These are phyloP conservation scores for Diplocarpon mali DNA, from an alignment of 2,329 filamentous ascomycete genomes.

Conservation along the genomic window DNA sequence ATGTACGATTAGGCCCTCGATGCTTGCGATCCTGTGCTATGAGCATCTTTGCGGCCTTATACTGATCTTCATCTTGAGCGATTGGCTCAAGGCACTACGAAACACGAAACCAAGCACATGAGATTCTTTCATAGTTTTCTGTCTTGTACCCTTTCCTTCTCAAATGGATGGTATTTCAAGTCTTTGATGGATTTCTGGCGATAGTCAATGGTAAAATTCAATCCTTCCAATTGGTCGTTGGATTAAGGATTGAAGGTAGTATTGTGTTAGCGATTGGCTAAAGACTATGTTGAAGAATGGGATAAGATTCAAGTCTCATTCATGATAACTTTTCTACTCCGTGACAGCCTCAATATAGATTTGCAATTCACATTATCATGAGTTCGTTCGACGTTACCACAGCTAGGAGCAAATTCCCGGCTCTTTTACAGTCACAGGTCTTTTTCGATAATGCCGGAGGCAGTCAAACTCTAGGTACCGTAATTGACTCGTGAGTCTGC, in stretches of 20 bases:
- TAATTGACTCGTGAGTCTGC: slow-evolving; percentile 49
- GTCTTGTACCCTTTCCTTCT: too few relatives aligned
- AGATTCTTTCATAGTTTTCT: too few relatives aligned
- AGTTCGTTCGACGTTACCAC: slow-evolving; percentile 41
- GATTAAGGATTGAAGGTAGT: too few relatives aligned
- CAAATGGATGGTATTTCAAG: too few relatives aligned
- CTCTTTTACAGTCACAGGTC: slow-evolving; percentile 53
- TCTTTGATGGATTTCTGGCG: too few relatives aligned
- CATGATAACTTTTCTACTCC: too few relatives aligned
- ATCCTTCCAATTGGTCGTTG: too few relatives aligned
- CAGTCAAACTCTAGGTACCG: slow-evolving; percentile 55
- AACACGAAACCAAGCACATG: neutral
- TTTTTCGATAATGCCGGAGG: slow-evolving; percentile 73
- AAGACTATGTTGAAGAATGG: neutral
- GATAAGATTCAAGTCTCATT: neutral
- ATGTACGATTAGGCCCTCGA: slow-evolving; percentile 19
- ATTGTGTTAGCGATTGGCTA: neutral
- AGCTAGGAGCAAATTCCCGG: slow-evolving; percentile 54
- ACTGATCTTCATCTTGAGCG: neutral
- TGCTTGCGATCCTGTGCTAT: slow-evolving; percentile 3
- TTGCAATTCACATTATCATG: slow-evolving; percentile 10
- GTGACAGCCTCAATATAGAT: too few relatives aligned
- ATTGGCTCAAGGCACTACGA: neutral
- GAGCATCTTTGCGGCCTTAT: neutral
- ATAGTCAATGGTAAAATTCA: too few relatives aligned